Percentiles rank a stretch among this genome's conserved stretches.
Evolutionary conservation across 176 grass and related monocot genomes (phyloP).

Genomic region (Elaeis guineensis): DNA sequence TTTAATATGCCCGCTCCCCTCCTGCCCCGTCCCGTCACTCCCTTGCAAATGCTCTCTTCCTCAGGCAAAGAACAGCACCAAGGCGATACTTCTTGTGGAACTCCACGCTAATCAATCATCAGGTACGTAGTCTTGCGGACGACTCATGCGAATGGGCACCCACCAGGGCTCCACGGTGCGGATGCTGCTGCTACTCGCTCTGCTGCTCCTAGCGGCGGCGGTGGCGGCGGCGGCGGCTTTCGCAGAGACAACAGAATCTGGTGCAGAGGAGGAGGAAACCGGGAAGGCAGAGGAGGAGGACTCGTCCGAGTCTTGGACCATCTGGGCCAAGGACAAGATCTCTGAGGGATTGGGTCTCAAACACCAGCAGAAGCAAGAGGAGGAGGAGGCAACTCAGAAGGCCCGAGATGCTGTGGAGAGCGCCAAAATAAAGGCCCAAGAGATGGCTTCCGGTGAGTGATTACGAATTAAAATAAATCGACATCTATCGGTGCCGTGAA

Average conservation of each 20-base stretch:
- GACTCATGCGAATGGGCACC: too few species aligned
- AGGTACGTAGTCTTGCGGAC: too few species aligned
- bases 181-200: slow-evolving; percentile 31
- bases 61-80: too few species aligned
- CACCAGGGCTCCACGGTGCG: too few species aligned
- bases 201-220: neutral
- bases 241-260: slow-evolving; percentile 15
- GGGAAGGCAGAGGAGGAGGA: slow-evolving; percentile 25
- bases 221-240: neutral
- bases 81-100: too few species aligned
- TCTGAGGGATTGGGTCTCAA: slow-evolving; percentile 50
- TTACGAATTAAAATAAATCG: too few species aligned
- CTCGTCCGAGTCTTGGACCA: slow-evolving; percentile 48
- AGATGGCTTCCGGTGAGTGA: too few species aligned
- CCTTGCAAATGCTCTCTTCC: too few species aligned
- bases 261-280: neutral
- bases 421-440: neutral
- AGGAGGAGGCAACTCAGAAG: slow-evolving; percentile 48
- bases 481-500: too few species aligned
- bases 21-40: too few species aligned
- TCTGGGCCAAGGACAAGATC: slow-evolving; percentile 80
- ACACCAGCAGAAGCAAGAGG: slow-evolving; percentile 16
- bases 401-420: neutral
- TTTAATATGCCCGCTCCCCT: too few species aligned
- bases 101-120: too few species aligned